These are phyloP conservation scores for Lepiota venenata DNA, from an alignment of 768 basidiomycete genomes.

Conservation along the genomic window DNA sequence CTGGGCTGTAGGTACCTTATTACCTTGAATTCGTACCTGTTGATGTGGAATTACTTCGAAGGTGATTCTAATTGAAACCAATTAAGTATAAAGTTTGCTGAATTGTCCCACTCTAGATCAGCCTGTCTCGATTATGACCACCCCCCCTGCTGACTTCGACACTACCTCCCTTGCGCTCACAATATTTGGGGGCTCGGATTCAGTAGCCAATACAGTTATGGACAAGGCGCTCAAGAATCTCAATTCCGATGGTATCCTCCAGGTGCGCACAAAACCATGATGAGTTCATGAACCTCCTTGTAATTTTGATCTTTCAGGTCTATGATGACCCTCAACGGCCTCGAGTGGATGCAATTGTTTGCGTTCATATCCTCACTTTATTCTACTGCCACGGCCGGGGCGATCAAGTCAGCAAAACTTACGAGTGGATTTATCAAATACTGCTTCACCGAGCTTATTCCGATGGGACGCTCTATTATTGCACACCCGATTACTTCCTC, in stretches of 20 bases:
- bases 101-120: constrained; percentile 23
- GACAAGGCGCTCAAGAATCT: constrained; percentile 54
- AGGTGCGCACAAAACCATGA: constrained; percentile 25
- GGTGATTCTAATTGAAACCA: constrained; percentile 21
- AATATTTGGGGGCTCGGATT: constrained; percentile 30
- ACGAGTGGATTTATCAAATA: too few relatives aligned
- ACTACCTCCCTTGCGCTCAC: constrained; percentile 55
- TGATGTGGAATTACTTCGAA: constrained; percentile 55
- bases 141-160: constrained; percentile 54
- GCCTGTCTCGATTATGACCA: constrained; percentile 40
- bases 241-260: constrained; percentile 48
- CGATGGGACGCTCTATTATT: too few relatives aligned
- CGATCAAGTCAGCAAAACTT: too few relatives aligned
- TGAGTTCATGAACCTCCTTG: too few relatives aligned
- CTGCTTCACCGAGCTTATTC: too few relatives aligned
- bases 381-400: too few relatives aligned
- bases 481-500: too few relatives aligned
- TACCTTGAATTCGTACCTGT: constrained; percentile 35
- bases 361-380: too few relatives aligned
- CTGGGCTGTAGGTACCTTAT: constrained; percentile 36
- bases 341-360: too few relatives aligned
- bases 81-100: constrained; percentile 7
- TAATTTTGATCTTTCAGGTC: too few relatives aligned
- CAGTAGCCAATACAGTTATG: constrained; percentile 40
- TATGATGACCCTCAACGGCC: too few relatives aligned